Conservation (phyloP, 345 rosid species). For the Lepidium aucheri region DNA sequence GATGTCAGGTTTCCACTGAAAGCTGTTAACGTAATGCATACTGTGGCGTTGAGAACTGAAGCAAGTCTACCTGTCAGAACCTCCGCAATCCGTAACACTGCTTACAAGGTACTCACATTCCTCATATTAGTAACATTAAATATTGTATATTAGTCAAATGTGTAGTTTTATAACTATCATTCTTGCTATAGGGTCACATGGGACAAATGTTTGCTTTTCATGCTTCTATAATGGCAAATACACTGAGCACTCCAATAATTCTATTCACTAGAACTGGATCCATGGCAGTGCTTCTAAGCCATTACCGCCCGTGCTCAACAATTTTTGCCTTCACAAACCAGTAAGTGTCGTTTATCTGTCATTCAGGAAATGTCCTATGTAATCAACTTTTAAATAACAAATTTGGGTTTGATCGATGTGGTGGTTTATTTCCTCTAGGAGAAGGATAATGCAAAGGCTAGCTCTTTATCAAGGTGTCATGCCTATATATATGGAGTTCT, state of each 20-base stretch:
- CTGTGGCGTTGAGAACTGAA: slow-evolving; percentile 86
- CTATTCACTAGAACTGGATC: slow-evolving; percentile 95
- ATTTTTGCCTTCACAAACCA: slow-evolving; percentile 93
- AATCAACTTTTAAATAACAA: not conserved
- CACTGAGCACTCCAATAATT: slow-evolving; percentile 66
- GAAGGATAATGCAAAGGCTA: slow-evolving; percentile 82
- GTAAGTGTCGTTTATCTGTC: slow-evolving; percentile 36
- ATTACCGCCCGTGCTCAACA: slow-evolving; percentile 75
- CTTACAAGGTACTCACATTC: slow-evolving; percentile 47
- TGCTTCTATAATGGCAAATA: slow-evolving; percentile 89
- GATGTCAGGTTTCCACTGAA: slow-evolving; percentile 69
- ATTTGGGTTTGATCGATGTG: not conserved
- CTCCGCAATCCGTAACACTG: slow-evolving; percentile 39
- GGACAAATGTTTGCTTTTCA: slow-evolving; percentile 99
- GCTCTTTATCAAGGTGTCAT: slow-evolving; percentile 83
- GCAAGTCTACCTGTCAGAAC: slow-evolving; percentile 58
- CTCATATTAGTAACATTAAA: not conserved
- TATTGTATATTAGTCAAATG: not conserved
- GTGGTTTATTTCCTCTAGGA: slow-evolving; percentile 36
- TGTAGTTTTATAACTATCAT: not conserved
- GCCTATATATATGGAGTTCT: slow-evolving; percentile 80
- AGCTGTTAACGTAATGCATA: slow-evolving; percentile 93
- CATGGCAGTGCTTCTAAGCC: slow-evolving; percentile 81
- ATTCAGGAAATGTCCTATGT: not conserved
- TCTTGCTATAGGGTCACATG: slow-evolving; percentile 68